These are phyloP conservation scores for Udeniomyces megalosporus DNA, from an alignment of 768 basidiomycete species.

Conservation along the genomic window DNA sequence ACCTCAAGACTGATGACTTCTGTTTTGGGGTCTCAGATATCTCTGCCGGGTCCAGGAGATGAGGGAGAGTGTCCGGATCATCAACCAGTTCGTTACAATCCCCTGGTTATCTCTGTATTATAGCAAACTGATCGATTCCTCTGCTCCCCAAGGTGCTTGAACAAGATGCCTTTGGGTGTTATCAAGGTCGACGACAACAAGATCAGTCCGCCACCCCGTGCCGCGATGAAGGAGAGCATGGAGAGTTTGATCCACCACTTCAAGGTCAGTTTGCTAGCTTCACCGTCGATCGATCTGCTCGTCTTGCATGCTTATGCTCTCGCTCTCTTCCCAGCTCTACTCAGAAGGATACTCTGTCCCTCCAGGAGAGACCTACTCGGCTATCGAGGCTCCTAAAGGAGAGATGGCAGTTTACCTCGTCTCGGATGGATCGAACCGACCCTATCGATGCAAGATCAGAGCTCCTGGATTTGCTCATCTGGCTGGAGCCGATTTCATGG, in stretches of 20 bases:
- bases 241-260: conserved; percentile 96
- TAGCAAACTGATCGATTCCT: no score
- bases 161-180: conserved; percentile 88
- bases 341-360: conserved; percentile 95
- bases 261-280: conserved; percentile 44
- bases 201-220: conserved; percentile 85
- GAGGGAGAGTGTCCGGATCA: conserved; percentile 80
- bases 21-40: conserved; percentile 56
- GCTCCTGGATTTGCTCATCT: conserved; percentile 93
- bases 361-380: conserved; percentile 68
- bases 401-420: conserved; percentile 99
- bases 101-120: neutral
- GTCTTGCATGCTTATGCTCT: neutral
- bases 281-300: neutral
- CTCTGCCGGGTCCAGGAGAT: conserved; percentile 96
- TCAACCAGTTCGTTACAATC: conserved; percentile 44
- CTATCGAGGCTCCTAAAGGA: conserved; percentile 96
- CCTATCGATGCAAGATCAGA: conserved; percentile 92
- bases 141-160: conserved; percentile 50
- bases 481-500: conserved; percentile 85
- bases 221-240: conserved; percentile 99
- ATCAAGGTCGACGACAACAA: conserved; percentile 96
- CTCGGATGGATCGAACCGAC: conserved; percentile 91
- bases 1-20: no score
- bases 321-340: conserved; percentile 46